These are phyloP conservation scores for Teratosphaeria gauchensis DNA, from an alignment of 2,329 filamentous ascomycete species.

Conservation along the genomic window DNA sequence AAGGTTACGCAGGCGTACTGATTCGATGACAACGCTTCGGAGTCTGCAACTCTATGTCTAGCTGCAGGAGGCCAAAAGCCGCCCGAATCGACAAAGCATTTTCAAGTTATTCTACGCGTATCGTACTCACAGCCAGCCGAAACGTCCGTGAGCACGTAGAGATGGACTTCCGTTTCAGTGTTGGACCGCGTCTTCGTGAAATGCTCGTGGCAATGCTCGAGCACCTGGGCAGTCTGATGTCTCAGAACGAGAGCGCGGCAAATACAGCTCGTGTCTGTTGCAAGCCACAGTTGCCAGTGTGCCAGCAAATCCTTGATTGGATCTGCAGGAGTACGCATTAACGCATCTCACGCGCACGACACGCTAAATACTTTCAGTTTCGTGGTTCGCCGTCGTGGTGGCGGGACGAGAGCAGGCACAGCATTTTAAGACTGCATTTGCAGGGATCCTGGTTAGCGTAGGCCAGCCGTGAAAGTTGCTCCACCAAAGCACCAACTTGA, in stretches of 20 bases:
- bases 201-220: background rate
- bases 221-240: background rate
- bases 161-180: background rate
- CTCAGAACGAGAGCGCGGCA: background rate
- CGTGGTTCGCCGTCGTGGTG: background rate
- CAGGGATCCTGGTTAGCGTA: background rate
- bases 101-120: background rate
- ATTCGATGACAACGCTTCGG: slow-evolving; percentile 2
- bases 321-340: slow-evolving; percentile 1
- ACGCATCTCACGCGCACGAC: slow-evolving; percentile 1
- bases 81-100: slow-evolving; percentile 1
- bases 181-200: background rate
- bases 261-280: background rate
- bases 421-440: background rate
- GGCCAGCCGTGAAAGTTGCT: background rate
- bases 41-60: slow-evolving; percentile 1
- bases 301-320: slow-evolving; percentile 1
- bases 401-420: background rate
- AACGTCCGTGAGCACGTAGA: background rate
- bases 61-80: slow-evolving; percentile 1
- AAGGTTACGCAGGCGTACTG: background rate
- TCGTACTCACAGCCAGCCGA: background rate
- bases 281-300: background rate
- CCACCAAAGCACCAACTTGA: background rate
- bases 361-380: background rate